Evolutionary conservation across 2,329 filamentous ascomycete species (phyloP).

Genomic region (Pyricularia grisea): DNA sequence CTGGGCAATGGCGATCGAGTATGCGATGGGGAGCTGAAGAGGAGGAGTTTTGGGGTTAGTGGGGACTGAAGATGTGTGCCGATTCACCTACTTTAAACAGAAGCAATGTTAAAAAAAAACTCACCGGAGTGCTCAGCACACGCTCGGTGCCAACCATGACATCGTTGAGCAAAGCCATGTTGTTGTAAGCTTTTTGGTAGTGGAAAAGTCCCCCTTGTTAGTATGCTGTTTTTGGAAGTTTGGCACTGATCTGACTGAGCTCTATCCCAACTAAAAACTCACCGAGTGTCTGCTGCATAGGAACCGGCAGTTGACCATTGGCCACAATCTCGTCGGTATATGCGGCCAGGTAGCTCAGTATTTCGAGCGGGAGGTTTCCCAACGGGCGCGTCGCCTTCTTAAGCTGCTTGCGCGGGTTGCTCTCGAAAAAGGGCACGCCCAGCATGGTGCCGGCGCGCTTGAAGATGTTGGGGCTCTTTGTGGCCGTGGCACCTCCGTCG

Average conservation of each 20-base stretch:
- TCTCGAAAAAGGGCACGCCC: slow-evolving; percentile 57
- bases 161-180: slow-evolving; percentile 52
- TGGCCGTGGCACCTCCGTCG: slow-evolving; percentile 25
- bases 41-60: not conserved
- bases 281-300: slow-evolving; percentile 39
- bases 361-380: slow-evolving; percentile 64
- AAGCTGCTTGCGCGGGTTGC: slow-evolving; percentile 60
- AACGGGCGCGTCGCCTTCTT: slow-evolving; percentile 58
- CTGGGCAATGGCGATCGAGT: slow-evolving; percentile 66
- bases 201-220: not conserved
- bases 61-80: no score
- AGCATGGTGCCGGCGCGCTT: slow-evolving; percentile 55
- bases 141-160: slow-evolving; percentile 58
- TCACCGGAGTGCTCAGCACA: slow-evolving; percentile 54
- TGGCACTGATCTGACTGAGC: no score
- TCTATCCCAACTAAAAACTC: not conserved
- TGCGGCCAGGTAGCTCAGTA: slow-evolving; percentile 54
- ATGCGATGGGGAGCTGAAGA: slow-evolving; percentile 53
- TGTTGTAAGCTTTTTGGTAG: slow-evolving; percentile 22
- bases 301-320: slow-evolving; percentile 35
- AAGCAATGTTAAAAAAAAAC: not conserved
- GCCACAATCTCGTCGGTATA: slow-evolving; percentile 49
- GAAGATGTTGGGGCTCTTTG: slow-evolving; percentile 23
- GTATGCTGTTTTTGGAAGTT: not conserved
- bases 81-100: no score